A percentile compares a stretch with the other conserved stretches of the same genome.
These are phyloP conservation scores for Tuber borchii DNA, from an alignment of 495 filamentous ascomycete species.

Conservation along the genomic window DNA sequence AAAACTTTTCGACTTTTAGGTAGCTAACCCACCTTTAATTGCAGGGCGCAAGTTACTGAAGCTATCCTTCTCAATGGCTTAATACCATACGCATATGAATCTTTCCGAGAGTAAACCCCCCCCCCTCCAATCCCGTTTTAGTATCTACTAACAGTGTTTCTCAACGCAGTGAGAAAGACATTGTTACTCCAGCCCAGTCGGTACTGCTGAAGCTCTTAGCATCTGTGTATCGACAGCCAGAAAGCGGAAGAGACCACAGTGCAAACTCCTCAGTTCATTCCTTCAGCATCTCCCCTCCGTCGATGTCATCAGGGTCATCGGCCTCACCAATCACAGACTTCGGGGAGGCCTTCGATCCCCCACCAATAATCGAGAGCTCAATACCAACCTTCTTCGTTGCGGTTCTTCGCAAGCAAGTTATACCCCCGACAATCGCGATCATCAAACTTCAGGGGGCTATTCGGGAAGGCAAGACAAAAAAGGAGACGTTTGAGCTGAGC, in stretches of 20 bases:
- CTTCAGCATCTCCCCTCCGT: conserved; percentile 13
- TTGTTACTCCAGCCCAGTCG: conserved; percentile 69
- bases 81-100: conserved; percentile 67
- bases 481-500: conserved; percentile 71
- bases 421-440: conserved; percentile 65
- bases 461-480: conserved; percentile 54
- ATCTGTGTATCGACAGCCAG: conserved; percentile 59
- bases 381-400: conserved; percentile 50
- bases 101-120: conserved; percentile 55
- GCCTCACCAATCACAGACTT: conserved; percentile 12
- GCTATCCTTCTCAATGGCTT: conserved; percentile 65
- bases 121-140: neutral
- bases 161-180: conserved; percentile 55
- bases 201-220: conserved; percentile 71
- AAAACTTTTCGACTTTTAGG: neutral
- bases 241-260: conserved; percentile 11
- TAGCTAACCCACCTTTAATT: conserved; percentile 8
- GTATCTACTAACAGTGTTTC: conserved; percentile 5
- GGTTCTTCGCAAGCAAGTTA: conserved; percentile 67
- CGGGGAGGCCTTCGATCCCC: conserved; percentile 24
- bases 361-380: conserved; percentile 36
- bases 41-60: conserved; percentile 62
- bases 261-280: conserved; percentile 8
- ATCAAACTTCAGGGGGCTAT: conserved; percentile 73
- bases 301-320: conserved; percentile 13